These are phyloP conservation scores for Croton laevigatus DNA, from an alignment of 441 rosid species.

Conservation along the genomic window DNA sequence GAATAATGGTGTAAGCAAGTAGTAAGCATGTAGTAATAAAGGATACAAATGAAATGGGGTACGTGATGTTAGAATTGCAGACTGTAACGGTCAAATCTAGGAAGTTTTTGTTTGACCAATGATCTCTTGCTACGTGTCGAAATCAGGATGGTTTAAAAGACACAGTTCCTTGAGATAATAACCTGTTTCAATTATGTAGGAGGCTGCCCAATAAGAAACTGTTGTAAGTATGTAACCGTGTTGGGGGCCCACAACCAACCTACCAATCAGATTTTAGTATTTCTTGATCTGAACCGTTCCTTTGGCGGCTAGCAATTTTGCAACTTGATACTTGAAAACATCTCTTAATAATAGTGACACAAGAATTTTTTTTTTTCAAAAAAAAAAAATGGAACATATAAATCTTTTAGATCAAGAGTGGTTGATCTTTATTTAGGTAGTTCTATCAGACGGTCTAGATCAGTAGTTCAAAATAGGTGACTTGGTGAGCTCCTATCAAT, in stretches of 20 bases:
- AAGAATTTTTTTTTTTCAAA: too few relatives aligned
- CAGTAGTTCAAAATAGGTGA: not conserved
- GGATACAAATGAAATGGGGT: not conserved
- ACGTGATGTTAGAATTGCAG: too few relatives aligned
- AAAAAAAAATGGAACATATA: not conserved
- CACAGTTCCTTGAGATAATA: conserved; percentile 42
- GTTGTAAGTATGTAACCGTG: conserved; percentile 27
- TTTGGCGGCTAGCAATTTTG: conserved; percentile 16
- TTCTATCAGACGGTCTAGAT: conserved; percentile 28
- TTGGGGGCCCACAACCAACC: conserved; percentile 22
- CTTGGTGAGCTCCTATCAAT: too few relatives aligned
- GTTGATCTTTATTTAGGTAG: not conserved
- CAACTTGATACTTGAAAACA: not conserved
- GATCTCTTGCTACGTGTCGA: conserved; percentile 2
- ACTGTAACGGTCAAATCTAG: too few relatives aligned
- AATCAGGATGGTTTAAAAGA: conserved; percentile 13
- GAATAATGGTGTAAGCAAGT: too few relatives aligned
- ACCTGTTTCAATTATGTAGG: conserved; percentile 40
- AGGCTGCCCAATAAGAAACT: conserved; percentile 50
- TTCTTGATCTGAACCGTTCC: conserved; percentile 38
- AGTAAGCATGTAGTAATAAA: not conserved
- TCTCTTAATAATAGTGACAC: too few relatives aligned
- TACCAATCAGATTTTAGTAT: conserved; percentile 21
- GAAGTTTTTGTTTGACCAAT: conserved; percentile 8
- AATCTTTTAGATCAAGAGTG: not conserved